Percentiles rank a stretch among this genome's conserved stretches.
phyloP scores from a whole-genome alignment of 208 protist species.

The Trypanosoma cruzi region DNA sequence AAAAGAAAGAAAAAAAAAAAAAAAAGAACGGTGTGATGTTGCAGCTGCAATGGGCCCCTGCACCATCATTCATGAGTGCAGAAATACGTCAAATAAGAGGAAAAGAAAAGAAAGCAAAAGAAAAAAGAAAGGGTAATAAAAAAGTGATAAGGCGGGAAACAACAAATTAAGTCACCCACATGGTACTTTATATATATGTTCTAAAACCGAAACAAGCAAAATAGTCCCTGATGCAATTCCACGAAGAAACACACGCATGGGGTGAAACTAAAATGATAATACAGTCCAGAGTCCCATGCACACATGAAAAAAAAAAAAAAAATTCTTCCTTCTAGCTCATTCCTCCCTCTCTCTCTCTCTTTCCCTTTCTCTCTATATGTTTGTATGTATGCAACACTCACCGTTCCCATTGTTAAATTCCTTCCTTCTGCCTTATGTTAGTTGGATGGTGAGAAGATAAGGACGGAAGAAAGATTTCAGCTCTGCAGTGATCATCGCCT shows the following conservation, averaged over 20 bases:
- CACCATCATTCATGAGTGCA: not conserved
- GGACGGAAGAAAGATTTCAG: constrained; percentile 4
- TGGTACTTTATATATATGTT: too few relatives aligned
- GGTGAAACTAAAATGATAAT: too few relatives aligned
- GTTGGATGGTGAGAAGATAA: not conserved
- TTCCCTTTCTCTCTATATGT: not conserved
- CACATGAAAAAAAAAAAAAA: not conserved
- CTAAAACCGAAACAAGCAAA: too few relatives aligned
- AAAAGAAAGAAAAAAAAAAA: constrained; percentile 15
- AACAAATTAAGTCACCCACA: too few relatives aligned
- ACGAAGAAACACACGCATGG: too few relatives aligned
- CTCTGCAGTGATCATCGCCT: constrained; percentile 17
- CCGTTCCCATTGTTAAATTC: not conserved
- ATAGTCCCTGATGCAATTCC: too few relatives aligned
- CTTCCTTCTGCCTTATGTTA: not conserved
- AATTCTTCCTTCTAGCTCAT: not conserved
- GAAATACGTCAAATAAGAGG: not conserved
- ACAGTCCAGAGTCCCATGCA: too few relatives aligned
- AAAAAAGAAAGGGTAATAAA: not conserved
- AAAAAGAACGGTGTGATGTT: not conserved
- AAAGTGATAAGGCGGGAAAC: too few relatives aligned
- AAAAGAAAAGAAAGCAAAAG: constrained; percentile 13
- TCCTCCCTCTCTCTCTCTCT: not conserved
- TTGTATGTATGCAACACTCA: not conserved
- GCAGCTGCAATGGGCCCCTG: not conserved